Evolutionary conservation across 2,329 filamentous ascomycete species (phyloP), one percentile per base, ranked within the genome.

Genomic region (Penicillium sp.): DNA sequence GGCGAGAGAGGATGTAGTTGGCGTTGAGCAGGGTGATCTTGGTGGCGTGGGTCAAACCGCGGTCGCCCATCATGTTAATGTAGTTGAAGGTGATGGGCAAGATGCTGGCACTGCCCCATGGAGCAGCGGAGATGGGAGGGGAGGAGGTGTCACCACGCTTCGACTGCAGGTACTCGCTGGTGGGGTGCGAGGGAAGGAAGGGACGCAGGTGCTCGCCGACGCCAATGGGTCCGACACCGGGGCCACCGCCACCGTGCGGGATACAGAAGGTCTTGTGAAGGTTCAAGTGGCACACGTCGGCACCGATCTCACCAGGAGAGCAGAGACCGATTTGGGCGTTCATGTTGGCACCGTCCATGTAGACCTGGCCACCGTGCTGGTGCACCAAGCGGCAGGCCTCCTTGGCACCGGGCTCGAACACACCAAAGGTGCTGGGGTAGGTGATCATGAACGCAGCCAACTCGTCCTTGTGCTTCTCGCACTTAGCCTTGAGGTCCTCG

Each of bases 211-310:
- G 90, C 57, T 85, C 77, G 72, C 92, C 94, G 52, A 96, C 93
- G 69, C 91, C 92, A 63, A 97, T 96, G 50, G 93, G 93, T 2
- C 93, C 93, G 37, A 97, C 90, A 66, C 93, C 93, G 10, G 93
- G 93, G 16, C 93, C 93, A 61, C 93, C 93, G 60, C 93, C 93
- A 52, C 93, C 93, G 75, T 97, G 93, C 45, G 93, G 93, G 67
- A 97, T 97, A 72, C 93, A 97, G 81, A 97, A 97, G 3, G 93
- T 97, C 83, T 97, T 97, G 84, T 97, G 93, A 40, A 97, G 82
- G 76, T 97, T 97, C 57, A 97, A 81, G 78, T 97, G 93, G 82
- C 93, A 97, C 38, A 97, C 92, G 71, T 97, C 93, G 31, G 93
- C 93, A 21, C 93, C 93, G 63, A 97, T 96, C 72, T 95, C 91